These are phyloP conservation scores for Cystobasidium pallidum DNA, from an alignment of 1,284 basidiomycete genomes.

Conservation along the genomic window DNA sequence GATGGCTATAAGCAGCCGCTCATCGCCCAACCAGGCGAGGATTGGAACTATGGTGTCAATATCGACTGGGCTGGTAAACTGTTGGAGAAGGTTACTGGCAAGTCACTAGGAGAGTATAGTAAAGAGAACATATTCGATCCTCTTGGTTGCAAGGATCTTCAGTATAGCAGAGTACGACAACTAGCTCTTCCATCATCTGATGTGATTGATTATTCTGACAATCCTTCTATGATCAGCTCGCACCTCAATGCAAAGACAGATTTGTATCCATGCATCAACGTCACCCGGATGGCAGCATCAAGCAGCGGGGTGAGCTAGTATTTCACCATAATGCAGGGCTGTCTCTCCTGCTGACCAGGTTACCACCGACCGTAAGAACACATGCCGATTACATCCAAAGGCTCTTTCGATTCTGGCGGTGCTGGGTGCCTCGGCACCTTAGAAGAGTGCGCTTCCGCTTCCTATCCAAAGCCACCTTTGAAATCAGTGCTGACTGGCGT, in stretches of 20 bases:
- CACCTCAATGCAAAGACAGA: conserved; percentile 19
- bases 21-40: conserved; percentile 48
- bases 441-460: conserved; percentile 47
- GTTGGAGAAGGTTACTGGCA: conserved; percentile 49
- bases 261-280: conserved; percentile 36
- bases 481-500: background rate
- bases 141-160: conserved; percentile 49
- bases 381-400: conserved; percentile 12
- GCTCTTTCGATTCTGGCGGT: conserved; percentile 42
- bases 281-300: conserved; percentile 18
- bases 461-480: background rate
- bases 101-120: conserved; percentile 50
- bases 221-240: background rate
- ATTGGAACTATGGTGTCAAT: conserved; percentile 50
- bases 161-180: conserved; percentile 43
- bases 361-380: conserved; percentile 8
- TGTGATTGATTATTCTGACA: background rate
- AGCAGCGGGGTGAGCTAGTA: conserved; percentile 4
- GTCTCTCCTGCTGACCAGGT: background rate
- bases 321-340: background rate
- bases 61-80: conserved; percentile 52
- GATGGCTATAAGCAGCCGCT: conserved; percentile 47
- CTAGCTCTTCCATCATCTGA: background rate
- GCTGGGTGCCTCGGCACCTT: conserved; percentile 49
- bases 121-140: conserved; percentile 52